A percentile compares a stretch with the other conserved stretches of the same genome.
These are phyloP conservation scores for Penicillium sp. DNA, from an alignment of 2,329 filamentous ascomycete genomes.

Conservation along the genomic window DNA sequence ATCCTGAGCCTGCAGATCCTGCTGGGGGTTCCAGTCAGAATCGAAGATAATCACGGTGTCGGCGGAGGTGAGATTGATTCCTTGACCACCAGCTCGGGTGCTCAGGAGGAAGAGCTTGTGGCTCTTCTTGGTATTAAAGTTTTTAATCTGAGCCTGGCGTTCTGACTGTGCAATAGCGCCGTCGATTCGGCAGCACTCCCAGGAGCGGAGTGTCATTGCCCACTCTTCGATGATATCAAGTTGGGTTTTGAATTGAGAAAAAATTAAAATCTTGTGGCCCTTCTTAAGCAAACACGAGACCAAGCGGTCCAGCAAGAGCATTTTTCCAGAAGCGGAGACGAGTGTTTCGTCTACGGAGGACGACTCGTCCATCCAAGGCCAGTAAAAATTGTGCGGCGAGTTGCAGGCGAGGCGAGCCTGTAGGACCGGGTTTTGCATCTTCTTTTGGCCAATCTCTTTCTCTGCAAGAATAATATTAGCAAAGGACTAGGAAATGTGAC, in stretches of 20 bases:
- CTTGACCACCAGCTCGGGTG: conserved; percentile 88
- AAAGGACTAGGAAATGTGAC: not conserved
- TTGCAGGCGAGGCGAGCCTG: conserved; percentile 92
- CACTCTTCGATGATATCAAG: conserved; percentile 90
- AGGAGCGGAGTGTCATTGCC: conserved; percentile 70
- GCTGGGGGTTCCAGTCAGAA: conserved; percentile 90
- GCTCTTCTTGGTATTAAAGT: conserved; percentile 65
- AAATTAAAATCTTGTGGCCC: conserved; percentile 89
- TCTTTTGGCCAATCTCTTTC: conserved; percentile 84
- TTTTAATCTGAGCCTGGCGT: conserved; percentile 67
- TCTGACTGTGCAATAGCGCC: conserved; percentile 76
- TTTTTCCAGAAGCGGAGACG: conserved; percentile 87
- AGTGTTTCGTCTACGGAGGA: conserved; percentile 72
- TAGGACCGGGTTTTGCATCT: conserved; percentile 87
- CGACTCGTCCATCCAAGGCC: conserved; percentile 70
- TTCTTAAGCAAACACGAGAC: conserved; percentile 70
- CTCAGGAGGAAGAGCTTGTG: conserved; percentile 81
- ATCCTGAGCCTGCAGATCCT: conserved; percentile 94
- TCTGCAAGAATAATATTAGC: conserved; percentile 50
- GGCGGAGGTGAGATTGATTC: conserved; percentile 87
- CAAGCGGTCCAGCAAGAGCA: conserved; percentile 86
- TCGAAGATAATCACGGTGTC: conserved; percentile 94
- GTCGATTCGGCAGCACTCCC: conserved; percentile 86
- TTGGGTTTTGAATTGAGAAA: conserved; percentile 94
- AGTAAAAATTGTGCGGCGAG: conserved; percentile 94